These are phyloP conservation scores for Actinidia polygama DNA, from an alignment of 179 eudicot genomes.

Conservation along the genomic window DNA sequence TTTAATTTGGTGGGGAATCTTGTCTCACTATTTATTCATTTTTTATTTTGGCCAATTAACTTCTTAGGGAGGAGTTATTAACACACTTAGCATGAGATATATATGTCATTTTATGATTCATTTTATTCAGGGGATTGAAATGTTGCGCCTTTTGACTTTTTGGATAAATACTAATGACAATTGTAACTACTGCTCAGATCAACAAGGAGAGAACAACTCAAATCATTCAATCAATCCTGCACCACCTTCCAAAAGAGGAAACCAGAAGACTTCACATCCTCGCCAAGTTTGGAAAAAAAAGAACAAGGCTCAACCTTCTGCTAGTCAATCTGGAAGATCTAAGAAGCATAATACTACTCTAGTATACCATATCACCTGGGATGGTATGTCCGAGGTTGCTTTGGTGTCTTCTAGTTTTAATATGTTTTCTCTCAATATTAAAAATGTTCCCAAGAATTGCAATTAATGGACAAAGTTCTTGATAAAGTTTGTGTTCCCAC, in stretches of 20 bases:
- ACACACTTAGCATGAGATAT: too few species aligned
- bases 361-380: slow-evolving; percentile 10
- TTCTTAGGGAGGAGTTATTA: too few species aligned
- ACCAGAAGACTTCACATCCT: slow-evolving; percentile 19
- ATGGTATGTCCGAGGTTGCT: slow-evolving; percentile 20
- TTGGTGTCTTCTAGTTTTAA: slow-evolving; percentile 1
- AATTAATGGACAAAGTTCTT: not conserved
- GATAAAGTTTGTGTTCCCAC: not conserved
- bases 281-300: slow-evolving; percentile 15
- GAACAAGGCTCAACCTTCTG: slow-evolving; percentile 5
- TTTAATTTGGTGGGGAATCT: too few species aligned
- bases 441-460: not conserved
- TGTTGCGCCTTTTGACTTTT: not conserved
- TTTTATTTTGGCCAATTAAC: too few species aligned
- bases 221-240: not conserved
- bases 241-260: slow-evolving; percentile 3
- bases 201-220: not conserved
- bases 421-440: not conserved
- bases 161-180: not conserved
- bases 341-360: not conserved
- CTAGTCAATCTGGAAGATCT: not conserved
- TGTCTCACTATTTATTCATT: too few species aligned
- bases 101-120: too few species aligned
- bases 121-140: too few species aligned
- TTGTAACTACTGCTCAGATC: slow-evolving; percentile 4